These are phyloP conservation scores for Rhododendron henanense DNA, from an alignment of 148 eudicot genomes.

Conservation along the genomic window DNA sequence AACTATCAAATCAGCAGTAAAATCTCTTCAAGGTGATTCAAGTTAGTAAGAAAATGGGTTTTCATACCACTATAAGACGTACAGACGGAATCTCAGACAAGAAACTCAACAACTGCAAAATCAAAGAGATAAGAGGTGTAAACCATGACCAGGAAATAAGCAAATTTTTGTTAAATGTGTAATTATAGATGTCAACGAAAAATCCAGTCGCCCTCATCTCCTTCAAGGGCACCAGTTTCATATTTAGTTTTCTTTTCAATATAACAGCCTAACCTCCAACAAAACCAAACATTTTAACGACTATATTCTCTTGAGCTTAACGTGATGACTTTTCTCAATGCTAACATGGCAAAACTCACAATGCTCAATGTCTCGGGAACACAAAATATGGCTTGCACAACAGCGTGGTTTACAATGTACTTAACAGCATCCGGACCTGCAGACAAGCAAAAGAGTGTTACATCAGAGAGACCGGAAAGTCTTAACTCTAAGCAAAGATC, in stretches of 20 bases:
- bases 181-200: background rate
- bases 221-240: background rate
- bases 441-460: slow-evolving; percentile 12
- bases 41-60: slow-evolving; percentile 1
- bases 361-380: slow-evolving; percentile 63
- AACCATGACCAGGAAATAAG: background rate
- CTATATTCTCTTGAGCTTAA: background rate
- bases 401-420: slow-evolving; percentile 83
- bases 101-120: slow-evolving; percentile 78
- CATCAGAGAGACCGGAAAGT: background rate
- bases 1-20: background rate
- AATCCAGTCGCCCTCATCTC: background rate
- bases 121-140: background rate
- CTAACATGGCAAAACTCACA: slow-evolving; percentile 44
- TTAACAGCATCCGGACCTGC: slow-evolving; percentile 98
- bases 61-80: slow-evolving; percentile 80
- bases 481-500: background rate
- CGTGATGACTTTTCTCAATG: background rate
- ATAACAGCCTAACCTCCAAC: background rate
- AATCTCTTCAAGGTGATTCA: background rate
- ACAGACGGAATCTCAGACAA: slow-evolving; percentile 82
- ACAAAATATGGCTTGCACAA: slow-evolving; percentile 84
- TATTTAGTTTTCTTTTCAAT: background rate
- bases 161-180: background rate
- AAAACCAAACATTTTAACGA: background rate